These are phyloP conservation scores for Botrytis squamosa DNA, from an alignment of 2,329 filamentous ascomycete species.

Conservation along the genomic window DNA sequence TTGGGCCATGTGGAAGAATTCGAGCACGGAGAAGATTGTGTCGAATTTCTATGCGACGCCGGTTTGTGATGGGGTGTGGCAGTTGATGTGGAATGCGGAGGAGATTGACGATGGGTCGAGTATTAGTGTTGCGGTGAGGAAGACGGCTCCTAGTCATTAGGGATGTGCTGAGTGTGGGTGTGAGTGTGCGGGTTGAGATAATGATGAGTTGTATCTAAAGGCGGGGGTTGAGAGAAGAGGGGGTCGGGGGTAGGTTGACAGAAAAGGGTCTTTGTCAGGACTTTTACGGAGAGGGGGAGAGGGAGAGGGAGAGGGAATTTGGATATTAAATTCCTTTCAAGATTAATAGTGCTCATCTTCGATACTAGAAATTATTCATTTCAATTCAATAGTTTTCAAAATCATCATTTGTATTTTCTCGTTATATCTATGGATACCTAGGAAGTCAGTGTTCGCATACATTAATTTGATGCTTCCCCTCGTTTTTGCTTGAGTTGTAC, in stretches of 20 bases:
- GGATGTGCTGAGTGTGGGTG: neutral
- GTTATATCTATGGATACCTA: neutral
- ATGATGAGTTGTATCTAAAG: neutral
- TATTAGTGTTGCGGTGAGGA: constrained; percentile 8
- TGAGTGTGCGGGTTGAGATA: neutral
- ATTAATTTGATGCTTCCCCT: neutral
- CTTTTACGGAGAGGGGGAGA: neutral
- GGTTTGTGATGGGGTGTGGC: neutral
- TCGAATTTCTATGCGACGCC: constrained; percentile 16
- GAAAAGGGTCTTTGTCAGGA: neutral
- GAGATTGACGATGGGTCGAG: constrained; percentile 12
- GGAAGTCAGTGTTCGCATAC: neutral
- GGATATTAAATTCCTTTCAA: neutral
- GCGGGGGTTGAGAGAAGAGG: neutral
- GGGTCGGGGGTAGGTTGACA: neutral
- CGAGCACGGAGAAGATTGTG: neutral
- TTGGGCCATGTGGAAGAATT: constrained; percentile 12
- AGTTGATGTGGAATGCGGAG: constrained; percentile 16
- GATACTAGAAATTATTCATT: neutral
- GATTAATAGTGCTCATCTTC: neutral
- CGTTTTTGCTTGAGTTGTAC: too few relatives aligned
- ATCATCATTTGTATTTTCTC: neutral
- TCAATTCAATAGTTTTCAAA: neutral
- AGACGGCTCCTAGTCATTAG: constrained; percentile 4
- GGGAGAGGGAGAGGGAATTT: neutral